A percentile compares a stretch with the other conserved stretches of the same genome.
Conservation (phyloP, 2,329 filamentous ascomycete genomes). For the Beauveria varroae region DNA sequence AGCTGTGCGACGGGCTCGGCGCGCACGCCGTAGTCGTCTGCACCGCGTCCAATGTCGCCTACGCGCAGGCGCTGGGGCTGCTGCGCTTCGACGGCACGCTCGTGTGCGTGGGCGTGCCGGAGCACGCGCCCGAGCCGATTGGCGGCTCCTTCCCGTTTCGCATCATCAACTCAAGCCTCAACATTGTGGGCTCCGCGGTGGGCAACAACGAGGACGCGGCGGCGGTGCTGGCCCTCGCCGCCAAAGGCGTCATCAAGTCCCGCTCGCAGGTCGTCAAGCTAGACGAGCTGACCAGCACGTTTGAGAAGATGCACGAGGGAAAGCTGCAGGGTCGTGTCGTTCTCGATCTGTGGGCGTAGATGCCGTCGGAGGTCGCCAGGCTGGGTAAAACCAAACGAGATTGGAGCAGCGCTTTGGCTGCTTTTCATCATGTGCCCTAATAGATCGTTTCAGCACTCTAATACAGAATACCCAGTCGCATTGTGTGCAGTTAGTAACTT, state of each 20-base stretch:
- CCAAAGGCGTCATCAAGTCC: constrained; percentile 5
- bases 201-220: constrained; percentile 41
- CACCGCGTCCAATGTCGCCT: constrained; percentile 17
- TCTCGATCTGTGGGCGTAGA: constrained; percentile 7
- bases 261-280: constrained; percentile 7
- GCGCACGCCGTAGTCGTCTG: constrained; percentile 19
- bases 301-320: constrained; percentile 11
- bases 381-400: background rate
- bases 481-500: too few species aligned
- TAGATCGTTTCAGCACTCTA: background rate
- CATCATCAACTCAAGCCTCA: constrained; percentile 34
- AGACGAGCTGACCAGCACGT: constrained; percentile 5
- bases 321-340: constrained; percentile 12
- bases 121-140: constrained; percentile 27
- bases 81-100: constrained; percentile 22
- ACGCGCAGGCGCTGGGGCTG: constrained; percentile 17
- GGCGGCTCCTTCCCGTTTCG: constrained; percentile 32
- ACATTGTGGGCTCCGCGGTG: constrained; percentile 42
- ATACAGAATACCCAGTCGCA: background rate
- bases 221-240: constrained; percentile 5
- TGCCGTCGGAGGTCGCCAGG: background rate
- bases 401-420: background rate
- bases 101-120: constrained; percentile 21
- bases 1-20: constrained; percentile 15
- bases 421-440: background rate